Base-by-base conservation (phyloP, 805 yeast genomes). In the Candida nitratophila region DNA sequence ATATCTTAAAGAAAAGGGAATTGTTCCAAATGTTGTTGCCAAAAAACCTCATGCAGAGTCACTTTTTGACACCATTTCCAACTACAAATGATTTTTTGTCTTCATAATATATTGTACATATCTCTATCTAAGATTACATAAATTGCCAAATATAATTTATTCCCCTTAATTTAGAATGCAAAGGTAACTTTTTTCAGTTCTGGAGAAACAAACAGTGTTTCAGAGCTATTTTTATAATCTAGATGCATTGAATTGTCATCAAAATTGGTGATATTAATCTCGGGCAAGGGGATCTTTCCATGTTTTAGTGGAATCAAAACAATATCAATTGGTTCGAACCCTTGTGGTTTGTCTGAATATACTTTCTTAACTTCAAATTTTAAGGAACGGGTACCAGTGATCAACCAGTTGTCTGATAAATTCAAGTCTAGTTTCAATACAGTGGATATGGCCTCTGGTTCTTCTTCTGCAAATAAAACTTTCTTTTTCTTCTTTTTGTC, bases 281-380 rank as follows among this genome's bases (percentile, higher is more conserved):
- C 73, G 0, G 97, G 97, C 31, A 86, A 66, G 2, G 70, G 62
- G 10, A 90, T 57, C 46, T 81, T 80, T 0, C 98, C 97, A 20
- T 81, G 77, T 47, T 77, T 82, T 43, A 88, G 59, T 1, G 98
- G 97, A 15, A 87, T 72, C 48, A 90, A 60, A 3, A 73, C 64
- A 16, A 89, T 46, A 16, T 70, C 60, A 32, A 69, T 52, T 4
- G 51, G 47, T 2, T 41, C 44, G 9, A 37, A 34, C 3, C 20
- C 5, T 17, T 43, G 44, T 19, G 34, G 36, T 20, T 44, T 34
- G 19, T 37, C 41, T 3, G 44, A 33, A 12, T 16, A 26, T 3
- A 19, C 16, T 8, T 20, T 47, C 10, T 61, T 66, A 5, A 73
- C 61, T 2, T 66, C 57, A 48, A 88, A 75, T 11, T 67, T 57